phyloP scores from a whole-genome alignment of 345 rosid species.

The Stellera chamaejasme region DNA sequence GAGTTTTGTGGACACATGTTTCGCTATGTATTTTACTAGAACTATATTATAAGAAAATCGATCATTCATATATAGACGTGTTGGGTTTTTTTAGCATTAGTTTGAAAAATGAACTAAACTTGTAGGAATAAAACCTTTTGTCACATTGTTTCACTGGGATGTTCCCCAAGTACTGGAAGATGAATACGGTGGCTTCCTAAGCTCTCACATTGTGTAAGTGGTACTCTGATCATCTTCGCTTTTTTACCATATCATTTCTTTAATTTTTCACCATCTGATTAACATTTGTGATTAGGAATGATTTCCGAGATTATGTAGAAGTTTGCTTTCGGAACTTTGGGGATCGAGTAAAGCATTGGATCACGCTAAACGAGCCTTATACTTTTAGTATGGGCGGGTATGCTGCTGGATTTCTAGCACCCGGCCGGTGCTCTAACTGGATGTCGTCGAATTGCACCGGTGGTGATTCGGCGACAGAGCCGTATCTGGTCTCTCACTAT shows the following conservation, averaged over 20 bases:
- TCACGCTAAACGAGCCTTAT: slow-evolving; percentile 43
- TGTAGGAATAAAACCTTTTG: slow-evolving; percentile 30
- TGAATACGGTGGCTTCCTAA: slow-evolving; percentile 35
- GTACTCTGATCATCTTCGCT: background rate
- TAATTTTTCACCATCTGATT: background rate
- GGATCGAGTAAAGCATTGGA: slow-evolving; percentile 49
- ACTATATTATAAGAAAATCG: too few relatives aligned
- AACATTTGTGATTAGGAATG: slow-evolving; percentile 18
- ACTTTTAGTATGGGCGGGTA: slow-evolving; percentile 18
- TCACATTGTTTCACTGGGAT: slow-evolving; percentile 42
- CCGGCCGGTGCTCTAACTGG: slow-evolving; percentile 35
- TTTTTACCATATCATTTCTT: background rate
- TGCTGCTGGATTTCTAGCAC: slow-evolving; percentile 15
- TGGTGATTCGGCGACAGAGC: slow-evolving; percentile 38
- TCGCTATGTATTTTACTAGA: too few relatives aligned
- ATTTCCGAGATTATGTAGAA: slow-evolving; percentile 28
- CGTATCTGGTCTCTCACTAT: slow-evolving; percentile 33
- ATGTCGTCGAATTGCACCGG: slow-evolving; percentile 21
- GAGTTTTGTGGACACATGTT: too few relatives aligned
- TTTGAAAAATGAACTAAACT: too few relatives aligned
- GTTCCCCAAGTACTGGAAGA: slow-evolving; percentile 40
- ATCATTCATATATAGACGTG: too few relatives aligned
- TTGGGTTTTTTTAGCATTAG: too few relatives aligned
- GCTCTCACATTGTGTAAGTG: slow-evolving; percentile 33
- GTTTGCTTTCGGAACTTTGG: slow-evolving; percentile 42